phyloP scores from a whole-genome alignment of 2,329 filamentous ascomycete genomes.

The Seiridium unicorne region DNA sequence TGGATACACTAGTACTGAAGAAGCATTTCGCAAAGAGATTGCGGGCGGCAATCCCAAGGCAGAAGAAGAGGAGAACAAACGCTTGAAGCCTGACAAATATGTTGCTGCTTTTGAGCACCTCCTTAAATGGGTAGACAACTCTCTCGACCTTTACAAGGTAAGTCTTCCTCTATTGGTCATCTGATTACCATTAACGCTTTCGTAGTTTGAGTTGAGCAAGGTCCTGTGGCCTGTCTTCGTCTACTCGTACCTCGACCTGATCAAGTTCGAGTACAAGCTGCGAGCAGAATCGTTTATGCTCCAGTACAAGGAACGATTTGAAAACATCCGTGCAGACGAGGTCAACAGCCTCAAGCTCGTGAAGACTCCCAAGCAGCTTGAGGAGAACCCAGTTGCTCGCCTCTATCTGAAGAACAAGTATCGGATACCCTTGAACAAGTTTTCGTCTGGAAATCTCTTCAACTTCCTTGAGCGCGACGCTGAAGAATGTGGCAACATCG shows the following conservation, averaged over 20 bases:
- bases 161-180: slow-evolving; percentile 13
- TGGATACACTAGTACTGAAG: slow-evolving; percentile 89
- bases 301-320: slow-evolving; percentile 66
- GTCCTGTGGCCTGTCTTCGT: slow-evolving; percentile 93
- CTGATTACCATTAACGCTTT: slow-evolving; percentile 14
- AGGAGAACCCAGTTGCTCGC: slow-evolving; percentile 73
- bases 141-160: slow-evolving; percentile 91
- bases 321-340: slow-evolving; percentile 77
- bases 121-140: slow-evolving; percentile 84
- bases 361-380: slow-evolving; percentile 73
- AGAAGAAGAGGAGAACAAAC: slow-evolving; percentile 63
- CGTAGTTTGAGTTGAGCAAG: slow-evolving; percentile 79
- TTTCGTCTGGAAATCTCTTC: slow-evolving; percentile 78
- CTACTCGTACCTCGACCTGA: slow-evolving; percentile 83
- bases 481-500: slow-evolving; percentile 74
- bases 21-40: slow-evolving; percentile 88
- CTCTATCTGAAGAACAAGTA: slow-evolving; percentile 87
- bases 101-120: slow-evolving; percentile 71
- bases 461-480: slow-evolving; percentile 87
- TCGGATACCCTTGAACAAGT: slow-evolving; percentile 81
- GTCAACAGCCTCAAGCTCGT: slow-evolving; percentile 73
- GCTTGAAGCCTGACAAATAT: slow-evolving; percentile 75
- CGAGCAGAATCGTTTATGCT: slow-evolving; percentile 75
- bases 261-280: slow-evolving; percentile 66
- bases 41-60: slow-evolving; percentile 80